These are phyloP conservation scores for Xylaria curta DNA, from an alignment of 495 filamentous ascomycete genomes.

Conservation along the genomic window DNA sequence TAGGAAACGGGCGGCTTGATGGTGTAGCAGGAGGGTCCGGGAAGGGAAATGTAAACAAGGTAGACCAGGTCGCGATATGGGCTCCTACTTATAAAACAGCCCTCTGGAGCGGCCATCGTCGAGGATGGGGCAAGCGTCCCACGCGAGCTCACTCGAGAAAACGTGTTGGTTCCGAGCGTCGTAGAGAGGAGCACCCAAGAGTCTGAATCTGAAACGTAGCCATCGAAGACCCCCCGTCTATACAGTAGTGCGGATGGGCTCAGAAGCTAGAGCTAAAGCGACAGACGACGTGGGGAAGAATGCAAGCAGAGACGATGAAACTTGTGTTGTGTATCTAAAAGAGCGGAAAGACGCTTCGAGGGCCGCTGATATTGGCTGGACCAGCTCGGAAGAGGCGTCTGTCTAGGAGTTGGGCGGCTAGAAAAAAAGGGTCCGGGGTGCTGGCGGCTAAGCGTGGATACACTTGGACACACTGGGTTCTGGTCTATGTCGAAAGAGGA, in stretches of 20 bases:
- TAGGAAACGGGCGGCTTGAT: slow-evolving; percentile 45
- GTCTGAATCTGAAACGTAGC: slow-evolving; percentile 53
- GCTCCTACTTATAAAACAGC: slow-evolving; percentile 44
- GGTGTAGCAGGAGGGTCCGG: slow-evolving; percentile 43
- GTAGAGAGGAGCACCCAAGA: slow-evolving; percentile 36
- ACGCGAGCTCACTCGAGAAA: slow-evolving; percentile 20
- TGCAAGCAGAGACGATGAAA: slow-evolving; percentile 53
- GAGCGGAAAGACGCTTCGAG: slow-evolving; percentile 45
- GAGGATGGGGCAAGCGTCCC: slow-evolving; percentile 27
- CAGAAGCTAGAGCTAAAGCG: slow-evolving; percentile 43
- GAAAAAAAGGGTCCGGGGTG: slow-evolving; percentile 40
- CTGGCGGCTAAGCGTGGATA: slow-evolving; percentile 47
- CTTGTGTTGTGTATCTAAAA: slow-evolving; percentile 55
- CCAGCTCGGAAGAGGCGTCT: slow-evolving; percentile 54
- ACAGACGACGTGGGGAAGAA: slow-evolving; percentile 38
- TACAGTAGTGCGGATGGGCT: slow-evolving; percentile 37
- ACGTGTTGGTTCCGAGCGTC: slow-evolving; percentile 34
- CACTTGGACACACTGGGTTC: background rate
- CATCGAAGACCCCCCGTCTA: slow-evolving; percentile 30
- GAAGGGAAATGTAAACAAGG: slow-evolving; percentile 34
- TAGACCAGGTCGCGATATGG: slow-evolving; percentile 44
- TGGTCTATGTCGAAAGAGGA: slow-evolving; percentile 6
- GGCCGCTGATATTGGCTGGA: slow-evolving; percentile 56
- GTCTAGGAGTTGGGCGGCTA: slow-evolving; percentile 59
- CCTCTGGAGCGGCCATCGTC: slow-evolving; percentile 26